phyloP scores from a whole-genome alignment of 177 flowering plant genomes.

The Vitis hybrid region DNA sequence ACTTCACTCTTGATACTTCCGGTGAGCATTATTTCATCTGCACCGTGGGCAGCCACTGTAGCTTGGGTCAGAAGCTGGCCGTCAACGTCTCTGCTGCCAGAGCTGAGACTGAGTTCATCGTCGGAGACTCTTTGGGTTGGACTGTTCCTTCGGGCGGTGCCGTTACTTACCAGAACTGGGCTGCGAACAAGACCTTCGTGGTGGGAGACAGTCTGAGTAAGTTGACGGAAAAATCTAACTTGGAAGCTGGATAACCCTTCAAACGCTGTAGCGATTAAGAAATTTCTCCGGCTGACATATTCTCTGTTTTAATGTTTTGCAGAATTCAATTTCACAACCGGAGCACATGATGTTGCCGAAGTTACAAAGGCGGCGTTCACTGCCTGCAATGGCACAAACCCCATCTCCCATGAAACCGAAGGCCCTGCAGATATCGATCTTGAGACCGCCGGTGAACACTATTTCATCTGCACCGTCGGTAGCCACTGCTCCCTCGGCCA shows the following conservation, averaged over 20 bases:
- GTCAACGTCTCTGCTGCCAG: constrained; percentile 23
- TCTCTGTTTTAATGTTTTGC: not conserved
- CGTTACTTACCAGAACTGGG: constrained; percentile 17
- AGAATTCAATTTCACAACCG: constrained; percentile 27
- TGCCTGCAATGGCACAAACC: constrained; percentile 17
- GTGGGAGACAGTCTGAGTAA: constrained; percentile 34
- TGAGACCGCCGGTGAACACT: constrained; percentile 18
- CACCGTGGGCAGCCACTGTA: constrained; percentile 26
- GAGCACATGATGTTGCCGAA: constrained; percentile 21
- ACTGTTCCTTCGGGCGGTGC: constrained; percentile 16
- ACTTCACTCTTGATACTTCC: constrained; percentile 13
- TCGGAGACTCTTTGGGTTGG: constrained; percentile 25
- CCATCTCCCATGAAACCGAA: constrained; percentile 5
- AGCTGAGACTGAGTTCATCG: not conserved
- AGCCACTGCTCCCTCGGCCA: constrained; percentile 26
- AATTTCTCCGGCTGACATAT: too few relatives aligned
- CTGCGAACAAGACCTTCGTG: constrained; percentile 14
- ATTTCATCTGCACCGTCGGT: constrained; percentile 24
- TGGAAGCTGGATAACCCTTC: not conserved
- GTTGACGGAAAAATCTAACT: not conserved
- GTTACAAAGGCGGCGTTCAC: constrained; percentile 21
- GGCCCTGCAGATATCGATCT: constrained; percentile 24
- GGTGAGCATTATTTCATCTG: constrained; percentile 34
- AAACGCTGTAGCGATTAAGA: too few relatives aligned
- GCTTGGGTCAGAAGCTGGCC: constrained; percentile 30